These are phyloP conservation scores for Scytalidium lignicola DNA, from an alignment of 2,329 filamentous ascomycete genomes.

Conservation along the genomic window DNA sequence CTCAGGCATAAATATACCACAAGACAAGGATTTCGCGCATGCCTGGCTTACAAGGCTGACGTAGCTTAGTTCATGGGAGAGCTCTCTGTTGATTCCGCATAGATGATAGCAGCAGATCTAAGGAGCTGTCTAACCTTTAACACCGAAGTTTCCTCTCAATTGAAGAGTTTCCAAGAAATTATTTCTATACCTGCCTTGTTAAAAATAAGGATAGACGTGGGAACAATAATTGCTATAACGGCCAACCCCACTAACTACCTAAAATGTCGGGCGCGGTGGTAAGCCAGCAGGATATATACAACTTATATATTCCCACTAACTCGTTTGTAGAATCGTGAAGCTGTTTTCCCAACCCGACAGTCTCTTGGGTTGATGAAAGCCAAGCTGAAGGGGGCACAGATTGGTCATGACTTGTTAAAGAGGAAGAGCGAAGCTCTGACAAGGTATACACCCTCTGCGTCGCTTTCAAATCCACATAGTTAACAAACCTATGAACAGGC, in stretches of 20 bases:
- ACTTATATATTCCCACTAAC: conserved; percentile 8
- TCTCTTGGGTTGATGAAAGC: conserved; percentile 95
- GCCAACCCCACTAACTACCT: conserved; percentile 33
- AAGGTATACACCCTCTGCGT: conserved; percentile 56
- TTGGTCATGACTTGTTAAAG: conserved; percentile 90
- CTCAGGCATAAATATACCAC: neutral
- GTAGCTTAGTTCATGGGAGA: neutral
- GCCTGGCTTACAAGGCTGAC: neutral
- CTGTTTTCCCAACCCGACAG: conserved; percentile 96
- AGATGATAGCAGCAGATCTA: neutral
- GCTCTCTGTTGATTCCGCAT: neutral
- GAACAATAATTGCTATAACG: conserved; percentile 22
- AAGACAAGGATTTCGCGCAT: neutral
- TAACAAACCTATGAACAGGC: conserved; percentile 46
- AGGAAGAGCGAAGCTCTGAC: conserved; percentile 97
- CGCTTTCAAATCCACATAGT: conserved; percentile 1
- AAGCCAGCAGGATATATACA: conserved; percentile 11
- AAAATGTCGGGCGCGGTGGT: conserved; percentile 51
- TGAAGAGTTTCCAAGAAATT: neutral
- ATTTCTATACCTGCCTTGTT: too few species aligned
- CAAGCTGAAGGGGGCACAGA: conserved; percentile 91
- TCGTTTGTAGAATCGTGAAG: conserved; percentile 71
- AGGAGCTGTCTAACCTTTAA: neutral
- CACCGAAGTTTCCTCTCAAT: neutral
- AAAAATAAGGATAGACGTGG: too few species aligned